Percentiles rank a stretch among this genome's conserved stretches.
Evolutionary conservation across 495 filamentous ascomycete genomes (phyloP).

Genomic region (Penicillium atrosanguineum): DNA sequence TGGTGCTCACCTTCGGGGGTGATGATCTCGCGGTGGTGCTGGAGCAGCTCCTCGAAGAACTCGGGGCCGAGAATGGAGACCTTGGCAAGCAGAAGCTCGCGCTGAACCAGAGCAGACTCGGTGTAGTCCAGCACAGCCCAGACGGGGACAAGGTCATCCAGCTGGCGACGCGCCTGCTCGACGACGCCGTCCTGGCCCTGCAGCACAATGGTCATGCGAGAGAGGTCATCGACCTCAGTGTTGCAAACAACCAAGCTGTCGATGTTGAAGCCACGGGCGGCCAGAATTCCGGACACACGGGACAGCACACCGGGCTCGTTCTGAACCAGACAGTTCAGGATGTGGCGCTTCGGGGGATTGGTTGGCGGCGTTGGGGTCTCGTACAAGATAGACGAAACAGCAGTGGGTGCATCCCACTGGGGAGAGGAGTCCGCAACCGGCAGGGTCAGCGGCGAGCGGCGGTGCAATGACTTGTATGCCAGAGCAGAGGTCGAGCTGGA

Average conservation of each 20-base stretch:
- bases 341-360: conserved; percentile 84
- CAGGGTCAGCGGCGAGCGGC: conserved; percentile 76
- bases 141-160: conserved; percentile 95
- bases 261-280: conserved; percentile 97
- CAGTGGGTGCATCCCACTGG: conserved; percentile 89
- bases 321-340: conserved; percentile 97
- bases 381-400: conserved; percentile 97
- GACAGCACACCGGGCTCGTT: conserved; percentile 98
- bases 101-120: conserved; percentile 86
- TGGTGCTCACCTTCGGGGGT: conserved; percentile 39
- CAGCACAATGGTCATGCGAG: conserved; percentile 97
- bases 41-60: conserved; percentile 93
- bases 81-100: conserved; percentile 94
- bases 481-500: conserved; percentile 81
- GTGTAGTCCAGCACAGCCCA: conserved; percentile 99
- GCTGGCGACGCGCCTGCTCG: conserved; percentile 91
- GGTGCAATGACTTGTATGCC: conserved; percentile 96
- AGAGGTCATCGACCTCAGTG: conserved; percentile 95
- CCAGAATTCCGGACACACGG: conserved; percentile 93
- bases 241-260: conserved; percentile 96
- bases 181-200: conserved; percentile 95
- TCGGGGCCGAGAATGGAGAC: conserved; percentile 93
- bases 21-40: conserved; percentile 82
- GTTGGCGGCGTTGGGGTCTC: conserved; percentile 86
- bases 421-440: conserved; percentile 72